Conservation (phyloP, 129 eudicot genomes). For the Flaveria trinervia region DNA sequence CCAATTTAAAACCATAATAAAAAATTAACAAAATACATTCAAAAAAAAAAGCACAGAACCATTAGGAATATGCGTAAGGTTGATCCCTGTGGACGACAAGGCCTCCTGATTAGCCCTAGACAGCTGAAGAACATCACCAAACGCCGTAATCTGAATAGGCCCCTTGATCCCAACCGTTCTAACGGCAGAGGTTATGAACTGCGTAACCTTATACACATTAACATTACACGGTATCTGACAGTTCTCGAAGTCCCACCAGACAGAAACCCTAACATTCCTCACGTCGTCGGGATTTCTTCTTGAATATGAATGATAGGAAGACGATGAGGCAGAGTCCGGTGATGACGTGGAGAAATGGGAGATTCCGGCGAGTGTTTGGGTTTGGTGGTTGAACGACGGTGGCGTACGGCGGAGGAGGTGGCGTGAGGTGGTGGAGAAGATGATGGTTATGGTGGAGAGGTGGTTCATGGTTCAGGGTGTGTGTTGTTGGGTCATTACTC, state of each 20-base stretch:
- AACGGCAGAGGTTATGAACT: slow-evolving; percentile 67
- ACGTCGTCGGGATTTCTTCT: slow-evolving; percentile 59
- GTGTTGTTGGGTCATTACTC: slow-evolving; percentile 8
- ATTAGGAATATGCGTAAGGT: slow-evolving; percentile 74
- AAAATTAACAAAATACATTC: not conserved
- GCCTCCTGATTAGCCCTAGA: slow-evolving; percentile 81
- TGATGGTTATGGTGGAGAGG: slow-evolving; percentile 18
- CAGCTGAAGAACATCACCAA: slow-evolving; percentile 73
- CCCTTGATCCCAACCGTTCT: slow-evolving; percentile 83
- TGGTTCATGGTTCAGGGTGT: slow-evolving; percentile 32
- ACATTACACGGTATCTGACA: slow-evolving; percentile 53
- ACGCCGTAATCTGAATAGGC: slow-evolving; percentile 82
- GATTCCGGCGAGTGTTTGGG: slow-evolving; percentile 15
- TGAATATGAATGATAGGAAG: slow-evolving; percentile 31
- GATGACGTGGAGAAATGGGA: slow-evolving; percentile 47
- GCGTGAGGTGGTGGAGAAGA: slow-evolving; percentile 35
- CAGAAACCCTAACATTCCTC: slow-evolving; percentile 74
- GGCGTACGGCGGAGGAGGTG: slow-evolving; percentile 22
- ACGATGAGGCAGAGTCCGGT: slow-evolving; percentile 4
- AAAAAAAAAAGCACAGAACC: slow-evolving; percentile 32
- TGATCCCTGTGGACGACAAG: slow-evolving; percentile 76
- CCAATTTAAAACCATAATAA: not conserved
- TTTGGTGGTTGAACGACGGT: not conserved
- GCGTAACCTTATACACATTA: slow-evolving; percentile 62
- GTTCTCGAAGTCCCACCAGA: slow-evolving; percentile 99